Percentiles rank a stretch among this genome's conserved stretches.
phyloP scores from a whole-genome alignment of 805 yeast species.

The Clavispora carvajalis region DNA sequence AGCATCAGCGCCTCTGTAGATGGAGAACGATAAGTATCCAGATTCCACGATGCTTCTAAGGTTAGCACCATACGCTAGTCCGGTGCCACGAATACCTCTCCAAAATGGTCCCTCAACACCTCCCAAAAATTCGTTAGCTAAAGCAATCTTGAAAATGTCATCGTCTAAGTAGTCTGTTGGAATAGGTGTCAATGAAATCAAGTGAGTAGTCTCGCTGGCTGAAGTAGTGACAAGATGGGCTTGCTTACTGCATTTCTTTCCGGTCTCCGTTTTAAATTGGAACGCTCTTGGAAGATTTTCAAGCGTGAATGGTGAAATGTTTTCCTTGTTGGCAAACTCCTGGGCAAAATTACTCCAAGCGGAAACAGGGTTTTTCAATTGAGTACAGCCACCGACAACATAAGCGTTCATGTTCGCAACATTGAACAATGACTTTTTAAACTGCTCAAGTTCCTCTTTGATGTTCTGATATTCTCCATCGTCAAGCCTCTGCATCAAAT shows the following conservation, averaged over 20 bases:
- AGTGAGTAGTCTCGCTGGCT: conserved; percentile 76
- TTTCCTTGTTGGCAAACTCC: conserved; percentile 10
- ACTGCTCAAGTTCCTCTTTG: conserved; percentile 43
- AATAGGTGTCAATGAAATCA: conserved; percentile 54
- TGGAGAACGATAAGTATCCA: conserved; percentile 59
- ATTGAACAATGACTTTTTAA: conserved; percentile 49
- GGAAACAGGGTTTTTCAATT: conserved; percentile 50
- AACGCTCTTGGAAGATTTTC: conserved; percentile 48
- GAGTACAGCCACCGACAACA: conserved; percentile 62
- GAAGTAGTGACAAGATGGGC: conserved; percentile 71
- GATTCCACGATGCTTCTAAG: conserved; percentile 55
- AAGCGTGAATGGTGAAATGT: conserved; percentile 10
- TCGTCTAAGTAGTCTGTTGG: conserved; percentile 43
- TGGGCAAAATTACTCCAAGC: conserved; percentile 46
- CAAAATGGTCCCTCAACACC: conserved; percentile 96
- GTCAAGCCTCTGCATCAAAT: conserved; percentile 42
- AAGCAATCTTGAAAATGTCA: conserved; percentile 65
- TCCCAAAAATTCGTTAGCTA: conserved; percentile 71
- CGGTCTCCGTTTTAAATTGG: conserved; percentile 51
- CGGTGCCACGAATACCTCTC: conserved; percentile 93
- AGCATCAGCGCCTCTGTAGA: conserved; percentile 83
- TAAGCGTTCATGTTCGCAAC: conserved; percentile 60
- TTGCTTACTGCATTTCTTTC: conserved; percentile 43
- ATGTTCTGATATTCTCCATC: conserved; percentile 49
- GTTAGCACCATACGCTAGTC: conserved; percentile 83